phyloP scores from a whole-genome alignment of 208 protist genomes.

The Leishmania tropica region DNA sequence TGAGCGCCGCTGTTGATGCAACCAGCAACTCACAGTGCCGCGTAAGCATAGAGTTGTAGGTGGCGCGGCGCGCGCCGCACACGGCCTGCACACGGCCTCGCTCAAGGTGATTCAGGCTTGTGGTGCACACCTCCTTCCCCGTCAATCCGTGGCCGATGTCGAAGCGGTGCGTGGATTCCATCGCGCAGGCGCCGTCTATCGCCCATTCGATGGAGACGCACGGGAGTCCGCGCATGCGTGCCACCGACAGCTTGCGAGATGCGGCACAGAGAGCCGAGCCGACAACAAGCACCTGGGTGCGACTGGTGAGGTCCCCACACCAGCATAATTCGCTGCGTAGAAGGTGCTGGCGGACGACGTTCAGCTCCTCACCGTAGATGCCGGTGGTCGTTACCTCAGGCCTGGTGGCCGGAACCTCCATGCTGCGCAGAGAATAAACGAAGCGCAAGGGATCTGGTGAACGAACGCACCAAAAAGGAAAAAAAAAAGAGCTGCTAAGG shows the following conservation, averaged over 20 bases:
- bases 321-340: slow-evolving; percentile 33
- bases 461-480: slow-evolving; percentile 1
- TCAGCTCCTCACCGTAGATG: slow-evolving; percentile 53
- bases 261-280: slow-evolving; percentile 21
- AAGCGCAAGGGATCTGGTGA: neutral
- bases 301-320: slow-evolving; percentile 43
- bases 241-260: slow-evolving; percentile 49
- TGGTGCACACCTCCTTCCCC: slow-evolving; percentile 52
- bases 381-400: slow-evolving; percentile 67
- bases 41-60: slow-evolving; percentile 44
- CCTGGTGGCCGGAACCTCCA: slow-evolving; percentile 35
- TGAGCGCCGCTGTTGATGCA: slow-evolving; percentile 17
- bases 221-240: slow-evolving; percentile 50
- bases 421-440: slow-evolving; percentile 1
- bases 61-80: slow-evolving; percentile 27
- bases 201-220: slow-evolving; percentile 63
- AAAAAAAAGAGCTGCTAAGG: neutral
- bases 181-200: slow-evolving; percentile 40
- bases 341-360: slow-evolving; percentile 36
- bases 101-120: slow-evolving; percentile 34
- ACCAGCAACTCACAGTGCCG: slow-evolving; percentile 47
- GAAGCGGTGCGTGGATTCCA: slow-evolving; percentile 30
- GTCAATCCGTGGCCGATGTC: slow-evolving; percentile 38
- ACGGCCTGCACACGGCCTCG: slow-evolving; percentile 33
- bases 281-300: slow-evolving; percentile 54